A percentile compares a stretch with the other conserved stretches of the same genome.
These are phyloP conservation scores for Choiromyces venosus DNA, from an alignment of 495 filamentous ascomycete species.

Conservation along the genomic window DNA sequence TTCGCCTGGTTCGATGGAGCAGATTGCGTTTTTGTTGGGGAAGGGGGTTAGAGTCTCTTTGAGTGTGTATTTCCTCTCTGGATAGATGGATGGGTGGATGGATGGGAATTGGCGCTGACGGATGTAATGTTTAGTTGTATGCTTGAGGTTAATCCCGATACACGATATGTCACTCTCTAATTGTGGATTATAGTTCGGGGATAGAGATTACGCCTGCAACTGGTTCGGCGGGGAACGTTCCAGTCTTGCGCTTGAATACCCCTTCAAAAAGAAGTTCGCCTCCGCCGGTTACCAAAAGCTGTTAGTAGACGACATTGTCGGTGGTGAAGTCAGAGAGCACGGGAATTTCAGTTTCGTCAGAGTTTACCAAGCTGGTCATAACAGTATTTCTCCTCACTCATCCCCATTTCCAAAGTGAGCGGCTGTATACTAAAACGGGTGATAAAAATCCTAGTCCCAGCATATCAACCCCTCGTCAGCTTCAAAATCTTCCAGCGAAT, in stretches of 20 bases:
- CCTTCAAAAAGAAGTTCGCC: conserved; percentile 44
- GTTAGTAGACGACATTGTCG: conserved; percentile 49
- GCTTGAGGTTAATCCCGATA: neutral
- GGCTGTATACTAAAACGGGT: neutral
- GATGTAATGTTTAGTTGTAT: neutral
- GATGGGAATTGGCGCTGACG: neutral
- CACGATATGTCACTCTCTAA: neutral
- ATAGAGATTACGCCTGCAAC: conserved; percentile 59
- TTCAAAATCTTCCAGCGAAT: conserved; percentile 55
- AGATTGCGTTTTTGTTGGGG: conserved; percentile 51
- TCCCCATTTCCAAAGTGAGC: neutral
- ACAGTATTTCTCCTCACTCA: neutral
- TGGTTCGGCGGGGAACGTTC: conserved; percentile 59
- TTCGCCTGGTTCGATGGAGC: conserved; percentile 48
- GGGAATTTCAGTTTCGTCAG: conserved; percentile 63
- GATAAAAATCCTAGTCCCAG: conserved; percentile 50
- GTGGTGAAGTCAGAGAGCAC: conserved; percentile 59
- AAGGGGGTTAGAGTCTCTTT: conserved; percentile 59
- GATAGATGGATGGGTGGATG: neutral
- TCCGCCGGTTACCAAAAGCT: conserved; percentile 55
- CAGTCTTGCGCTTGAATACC: conserved; percentile 49
- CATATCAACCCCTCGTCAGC: conserved; percentile 56
- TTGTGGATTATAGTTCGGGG: conserved; percentile 24
- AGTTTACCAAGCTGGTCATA: conserved; percentile 62
- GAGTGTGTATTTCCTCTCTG: conserved; percentile 5